Evolutionary conservation across 139 green algal genomes (phyloP).

Genomic region (Desmodesmus armatus): DNA sequence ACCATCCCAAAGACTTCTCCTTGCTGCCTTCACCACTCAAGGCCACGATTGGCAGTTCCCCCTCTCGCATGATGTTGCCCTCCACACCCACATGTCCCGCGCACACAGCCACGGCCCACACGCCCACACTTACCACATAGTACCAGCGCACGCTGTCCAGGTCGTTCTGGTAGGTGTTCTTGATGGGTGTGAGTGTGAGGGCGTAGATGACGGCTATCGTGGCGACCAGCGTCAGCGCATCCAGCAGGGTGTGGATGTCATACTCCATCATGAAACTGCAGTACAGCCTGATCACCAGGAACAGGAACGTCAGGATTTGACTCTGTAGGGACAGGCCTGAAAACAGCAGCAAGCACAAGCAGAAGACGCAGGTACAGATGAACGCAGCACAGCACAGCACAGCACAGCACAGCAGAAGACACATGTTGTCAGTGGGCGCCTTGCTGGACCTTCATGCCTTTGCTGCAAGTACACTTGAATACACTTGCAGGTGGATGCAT

Average conservation of each 20-base stretch:
- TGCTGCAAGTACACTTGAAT: no score
- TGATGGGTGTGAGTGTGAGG: conserved; percentile 76
- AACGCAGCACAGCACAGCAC: no score
- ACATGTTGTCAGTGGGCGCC: no score
- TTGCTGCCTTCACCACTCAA: no score
- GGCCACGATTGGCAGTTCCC: no score
- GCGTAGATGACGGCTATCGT: conserved; percentile 91
- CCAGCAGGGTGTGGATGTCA: conserved; percentile 98
- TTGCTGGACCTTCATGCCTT: no score
- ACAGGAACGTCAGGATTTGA: conserved; percentile 94
- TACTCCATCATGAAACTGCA: conserved; percentile 99
- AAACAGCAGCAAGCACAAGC: conserved; percentile 30
- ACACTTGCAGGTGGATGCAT: neutral
- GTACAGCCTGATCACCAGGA: conserved; percentile 92
- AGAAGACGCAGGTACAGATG: neutral
- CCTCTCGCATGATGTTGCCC: no score
- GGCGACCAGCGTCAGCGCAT: conserved; percentile 88
- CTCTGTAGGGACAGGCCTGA: conserved; percentile 91
- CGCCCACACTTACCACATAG: conserved; percentile 81
- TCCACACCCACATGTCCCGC: no score
- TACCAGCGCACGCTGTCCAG: conserved; percentile 85
- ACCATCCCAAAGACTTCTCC: no score
- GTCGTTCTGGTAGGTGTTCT: conserved; percentile 89
- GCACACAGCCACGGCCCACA: no score
- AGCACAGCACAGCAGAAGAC: no score